Evolutionary conservation across 345 rosid genomes (phyloP), one percentile per base, ranked within the genome.

Genomic region (Salix dunnii): DNA sequence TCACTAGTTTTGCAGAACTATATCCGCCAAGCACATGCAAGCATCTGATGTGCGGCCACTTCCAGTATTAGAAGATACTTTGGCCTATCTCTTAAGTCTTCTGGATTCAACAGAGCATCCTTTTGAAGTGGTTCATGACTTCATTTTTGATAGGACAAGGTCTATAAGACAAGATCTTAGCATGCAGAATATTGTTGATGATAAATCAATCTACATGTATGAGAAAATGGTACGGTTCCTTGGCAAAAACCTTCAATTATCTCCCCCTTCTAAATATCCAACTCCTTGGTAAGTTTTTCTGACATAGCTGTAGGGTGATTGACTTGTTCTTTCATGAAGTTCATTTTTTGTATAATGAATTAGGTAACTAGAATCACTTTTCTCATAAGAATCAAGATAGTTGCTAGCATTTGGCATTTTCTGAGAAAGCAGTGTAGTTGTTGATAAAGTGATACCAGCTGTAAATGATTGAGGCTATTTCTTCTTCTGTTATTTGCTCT

Each of bases 141-240:
- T 95, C 80, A 72, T 95, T 72, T 95, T 89, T 85, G 98, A 95
- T 80, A 88, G 99, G 88, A 92, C 91, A 51, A 87, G 99, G 86
- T 95, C 99, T 67, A 84, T 95, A 65, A 88, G 99, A 82, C 97
- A 95, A 84, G 99, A 95, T 79, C 90, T 92, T 60, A 90, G 87
- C 83, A 95, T 93, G 93, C 99, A 95, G 82, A 88, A 89, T 76
- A 83, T 95, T 76, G 86, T 84, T 78, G 85, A 82, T 75, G 85
- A 86, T 49, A 80, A 79, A 87, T 96, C 82, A 60, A 84, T 95
- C 82, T 31, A 46, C 88, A 89, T 95, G 83, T 92, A 88, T 4
- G 97, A 93, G 81, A 84, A 91, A 88, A 92, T 94, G 88, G 99
- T 94, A 91, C 51, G 80, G 63, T 83, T 66, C 60, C 61, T 67